Percentiles rank a stretch among this genome's conserved stretches.
phyloP scores from a whole-genome alignment of 1,139 yeast genomes.

The Scheffersomyces parashehatae region DNA sequence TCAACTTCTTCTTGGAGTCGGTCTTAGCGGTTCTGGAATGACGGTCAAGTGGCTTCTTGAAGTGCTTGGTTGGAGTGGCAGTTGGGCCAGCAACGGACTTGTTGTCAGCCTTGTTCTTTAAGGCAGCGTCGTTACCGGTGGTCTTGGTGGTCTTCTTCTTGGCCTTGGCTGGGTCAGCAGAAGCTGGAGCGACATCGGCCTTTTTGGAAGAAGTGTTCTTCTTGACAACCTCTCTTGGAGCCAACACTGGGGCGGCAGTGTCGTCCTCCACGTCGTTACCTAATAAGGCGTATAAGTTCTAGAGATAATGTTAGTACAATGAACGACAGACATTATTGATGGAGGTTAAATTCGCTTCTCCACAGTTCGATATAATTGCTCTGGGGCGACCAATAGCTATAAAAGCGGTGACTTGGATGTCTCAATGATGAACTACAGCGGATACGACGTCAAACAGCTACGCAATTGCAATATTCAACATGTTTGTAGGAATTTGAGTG shows the following conservation, averaged over 20 bases:
- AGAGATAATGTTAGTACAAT: constrained; percentile 18
- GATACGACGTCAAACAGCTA: too few relatives aligned
- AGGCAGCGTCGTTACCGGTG: constrained; percentile 89
- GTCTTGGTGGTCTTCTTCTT: constrained; percentile 68
- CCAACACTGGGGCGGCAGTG: constrained; percentile 35
- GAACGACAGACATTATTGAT: neutral
- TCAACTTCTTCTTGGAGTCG: constrained; percentile 82
- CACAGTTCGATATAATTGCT: neutral
- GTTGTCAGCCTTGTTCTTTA: constrained; percentile 78
- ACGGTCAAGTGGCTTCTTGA: constrained; percentile 74
- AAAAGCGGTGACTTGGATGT: too few relatives aligned
- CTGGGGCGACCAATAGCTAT: too few relatives aligned
- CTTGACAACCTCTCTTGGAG: constrained; percentile 79
- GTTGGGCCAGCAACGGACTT: constrained; percentile 62
- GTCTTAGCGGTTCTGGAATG: constrained; percentile 80
- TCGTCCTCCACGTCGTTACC: constrained; percentile 83
- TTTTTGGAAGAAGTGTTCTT: constrained; percentile 85
- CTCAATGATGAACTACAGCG: too few relatives aligned
- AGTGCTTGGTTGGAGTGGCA: constrained; percentile 52
- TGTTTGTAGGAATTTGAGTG: too few relatives aligned
- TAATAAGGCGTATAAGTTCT: constrained; percentile 53
- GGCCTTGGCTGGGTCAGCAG: constrained; percentile 80
- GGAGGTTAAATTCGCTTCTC: neutral
- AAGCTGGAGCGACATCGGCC: constrained; percentile 80
- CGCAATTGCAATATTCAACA: too few relatives aligned